phyloP scores from a whole-genome alignment of 768 basidiomycete species.

The Leccinum longicurvipes region DNA sequence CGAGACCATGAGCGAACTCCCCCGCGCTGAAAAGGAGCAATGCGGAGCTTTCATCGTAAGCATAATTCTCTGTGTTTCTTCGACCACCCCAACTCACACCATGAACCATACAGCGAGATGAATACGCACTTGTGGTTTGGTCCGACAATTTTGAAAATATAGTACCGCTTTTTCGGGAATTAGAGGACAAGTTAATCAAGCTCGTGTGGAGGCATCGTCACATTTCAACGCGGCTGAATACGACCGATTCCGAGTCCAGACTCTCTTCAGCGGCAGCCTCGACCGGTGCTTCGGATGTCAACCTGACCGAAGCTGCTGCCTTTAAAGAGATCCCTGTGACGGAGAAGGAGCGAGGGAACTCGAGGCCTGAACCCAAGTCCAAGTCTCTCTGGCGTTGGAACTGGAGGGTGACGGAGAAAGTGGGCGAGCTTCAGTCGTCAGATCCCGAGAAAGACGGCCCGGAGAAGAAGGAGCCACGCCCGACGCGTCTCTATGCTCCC shows the following conservation, averaged over 20 bases:
- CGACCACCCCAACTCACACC: background rate
- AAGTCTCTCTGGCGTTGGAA: constrained; percentile 35
- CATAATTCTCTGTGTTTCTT: constrained; percentile 1
- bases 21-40: constrained; percentile 85
- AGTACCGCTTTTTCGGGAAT: constrained; percentile 64
- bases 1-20: constrained; percentile 62
- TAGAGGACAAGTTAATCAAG: constrained; percentile 76
- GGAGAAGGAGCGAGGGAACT: constrained; percentile 9
- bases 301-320: constrained; percentile 44
- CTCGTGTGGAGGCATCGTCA: constrained; percentile 66
- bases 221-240: constrained; percentile 6
- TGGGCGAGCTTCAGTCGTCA: constrained; percentile 5
- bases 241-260: constrained; percentile 17
- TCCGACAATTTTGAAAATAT: constrained; percentile 78
- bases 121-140: constrained; percentile 80
- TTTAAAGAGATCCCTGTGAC: constrained; percentile 22
- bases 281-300: constrained; percentile 48
- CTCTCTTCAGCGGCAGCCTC: constrained; percentile 44
- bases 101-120: constrained; percentile 56
- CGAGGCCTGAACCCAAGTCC: background rate
- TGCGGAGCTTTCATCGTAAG: constrained; percentile 84
- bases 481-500: constrained; percentile 66
- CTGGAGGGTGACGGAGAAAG: constrained; percentile 41
- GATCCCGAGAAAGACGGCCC: constrained; percentile 52
- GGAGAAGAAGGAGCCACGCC: constrained; percentile 33